Evolutionary conservation across 768 basidiomycete species (phyloP).

Genomic region (Clavaria fumosa): DNA sequence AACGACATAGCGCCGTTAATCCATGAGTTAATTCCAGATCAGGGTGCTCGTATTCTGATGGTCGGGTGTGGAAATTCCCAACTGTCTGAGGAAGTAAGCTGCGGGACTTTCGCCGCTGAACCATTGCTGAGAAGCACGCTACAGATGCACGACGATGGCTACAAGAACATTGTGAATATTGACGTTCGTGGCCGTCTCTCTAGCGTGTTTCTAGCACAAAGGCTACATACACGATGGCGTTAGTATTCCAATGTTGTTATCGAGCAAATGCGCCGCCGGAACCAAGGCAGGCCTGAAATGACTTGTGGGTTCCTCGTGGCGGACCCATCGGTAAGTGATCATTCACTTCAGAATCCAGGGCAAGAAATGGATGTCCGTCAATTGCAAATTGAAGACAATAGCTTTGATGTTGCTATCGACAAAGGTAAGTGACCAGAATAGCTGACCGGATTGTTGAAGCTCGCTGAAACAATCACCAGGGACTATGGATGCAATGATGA

Average conservation of each 20-base stretch:
- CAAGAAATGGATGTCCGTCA: slow-evolving; percentile 71
- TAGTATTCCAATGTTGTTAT: slow-evolving; percentile 69
- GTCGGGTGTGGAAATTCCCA: slow-evolving; percentile 78
- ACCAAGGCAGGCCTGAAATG: slow-evolving; percentile 47
- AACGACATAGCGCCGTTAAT: slow-evolving; percentile 50
- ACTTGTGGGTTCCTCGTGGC: slow-evolving; percentile 31
- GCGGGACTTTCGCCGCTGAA: not conserved
- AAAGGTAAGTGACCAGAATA: slow-evolving; percentile 32
- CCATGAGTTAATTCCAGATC: slow-evolving; percentile 46
- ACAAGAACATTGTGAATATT: slow-evolving; percentile 61
- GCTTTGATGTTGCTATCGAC: slow-evolving; percentile 73
- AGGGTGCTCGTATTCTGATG: slow-evolving; percentile 49
- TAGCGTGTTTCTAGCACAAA: no score
- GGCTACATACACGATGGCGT: no score
- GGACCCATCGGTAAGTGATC: no score
- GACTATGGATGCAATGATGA: slow-evolving; percentile 88
- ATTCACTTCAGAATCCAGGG: slow-evolving; percentile 50
- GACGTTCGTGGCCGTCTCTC: slow-evolving; percentile 35
- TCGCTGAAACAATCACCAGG: slow-evolving; percentile 19
- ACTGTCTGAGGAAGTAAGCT: slow-evolving; percentile 54
- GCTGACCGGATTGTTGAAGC: not conserved
- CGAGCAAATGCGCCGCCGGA: slow-evolving; percentile 50
- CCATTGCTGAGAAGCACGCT: not conserved
- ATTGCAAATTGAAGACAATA: slow-evolving; percentile 39
- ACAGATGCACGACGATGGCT: slow-evolving; percentile 82